Evolutionary conservation across 148 eudicot species (phyloP).

Genomic region (Polygonum aviculare): DNA sequence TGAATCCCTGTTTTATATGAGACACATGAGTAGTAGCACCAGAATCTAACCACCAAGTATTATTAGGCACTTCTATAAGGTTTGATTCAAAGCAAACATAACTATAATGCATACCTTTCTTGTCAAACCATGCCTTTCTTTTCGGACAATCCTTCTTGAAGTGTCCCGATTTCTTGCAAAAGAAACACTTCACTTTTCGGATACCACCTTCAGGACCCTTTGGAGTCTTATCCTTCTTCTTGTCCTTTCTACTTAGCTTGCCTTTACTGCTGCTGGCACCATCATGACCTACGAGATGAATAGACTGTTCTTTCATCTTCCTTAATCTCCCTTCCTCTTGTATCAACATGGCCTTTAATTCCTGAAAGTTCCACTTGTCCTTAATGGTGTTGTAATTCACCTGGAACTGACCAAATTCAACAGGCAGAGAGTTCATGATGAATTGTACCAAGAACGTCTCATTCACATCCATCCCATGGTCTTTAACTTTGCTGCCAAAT

Average conservation of each 20-base stretch:
- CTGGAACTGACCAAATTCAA: constrained; percentile 11
- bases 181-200: too few relatives aligned
- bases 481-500: constrained; percentile 14
- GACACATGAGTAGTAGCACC: constrained; percentile 6
- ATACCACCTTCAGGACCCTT: too few relatives aligned
- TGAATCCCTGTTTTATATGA: constrained; percentile 14
- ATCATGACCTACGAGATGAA: not conserved
- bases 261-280: not conserved
- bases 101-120: too few relatives aligned
- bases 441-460: constrained; percentile 15
- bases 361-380: constrained; percentile 18
- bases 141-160: too few relatives aligned
- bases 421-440: constrained; percentile 12
- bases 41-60: too few relatives aligned
- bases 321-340: constrained; percentile 18
- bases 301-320: not conserved
- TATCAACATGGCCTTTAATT: constrained; percentile 11
- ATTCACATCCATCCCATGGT: constrained; percentile 12
- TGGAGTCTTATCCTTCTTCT: too few relatives aligned
- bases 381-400: constrained; percentile 19
- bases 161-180: too few relatives aligned
- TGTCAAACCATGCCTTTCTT: too few relatives aligned
- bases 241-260: not conserved
- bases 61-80: too few relatives aligned
- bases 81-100: too few relatives aligned